Base-by-base conservation (phyloP, 2,329 filamentous ascomycete species). In the Eutypa lata region DNA sequence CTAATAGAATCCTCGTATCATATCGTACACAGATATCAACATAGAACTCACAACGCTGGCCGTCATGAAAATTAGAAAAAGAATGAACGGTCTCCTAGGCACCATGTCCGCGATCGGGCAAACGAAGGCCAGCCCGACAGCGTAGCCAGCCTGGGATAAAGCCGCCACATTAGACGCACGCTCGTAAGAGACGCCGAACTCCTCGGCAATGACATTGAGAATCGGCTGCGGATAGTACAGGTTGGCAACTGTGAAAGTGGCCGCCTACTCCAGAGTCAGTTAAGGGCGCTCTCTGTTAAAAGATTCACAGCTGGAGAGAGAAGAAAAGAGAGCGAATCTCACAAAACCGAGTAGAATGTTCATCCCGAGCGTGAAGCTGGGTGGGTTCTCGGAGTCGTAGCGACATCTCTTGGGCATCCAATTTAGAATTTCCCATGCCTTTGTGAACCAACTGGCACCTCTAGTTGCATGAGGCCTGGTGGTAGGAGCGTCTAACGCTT, bases 261-360 rank as follows among this genome's bases (percentile, higher is more conserved):
- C 68, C 35, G 73, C 70, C 71, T 68, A 33, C 49, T 16, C 13
- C 7, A 14, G 38, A 24, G 22, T 49, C 19, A 45, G 18, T 33
- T n/a, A n/a, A n/a, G n/a, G n/a, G n/a, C n/a, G n/a, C n/a, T n/a
- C n/a, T n/a, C n/a, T n/a, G n/a, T n/a, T n/a, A n/a, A n/a, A n/a
- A n/a, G n/a, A n/a, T n/a, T n/a, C n/a, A n/a, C n/a, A n/a, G n/a
- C n/a, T n/a, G n/a, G n/a, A n/a, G n/a, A n/a, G n/a, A n/a, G n/a
- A n/a, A n/a, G n/a, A 31, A 8, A 19, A 48, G 7, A 24, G 3
- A n/a, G 14, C 18, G 14, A 19, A n/a, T 5, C 71, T 57, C 59
- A 79, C 87, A 62, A 88, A 79, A 1, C 80, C 86, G 56, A 91
- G 90, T 1, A 92, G 70, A 2, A 91, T 66, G 62, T 92, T 92